Evolutionary conservation across 2,329 filamentous ascomycete species (phyloP), one percentile per base, ranked within the genome.

Genomic region (Akanthomyces lecanii): DNA sequence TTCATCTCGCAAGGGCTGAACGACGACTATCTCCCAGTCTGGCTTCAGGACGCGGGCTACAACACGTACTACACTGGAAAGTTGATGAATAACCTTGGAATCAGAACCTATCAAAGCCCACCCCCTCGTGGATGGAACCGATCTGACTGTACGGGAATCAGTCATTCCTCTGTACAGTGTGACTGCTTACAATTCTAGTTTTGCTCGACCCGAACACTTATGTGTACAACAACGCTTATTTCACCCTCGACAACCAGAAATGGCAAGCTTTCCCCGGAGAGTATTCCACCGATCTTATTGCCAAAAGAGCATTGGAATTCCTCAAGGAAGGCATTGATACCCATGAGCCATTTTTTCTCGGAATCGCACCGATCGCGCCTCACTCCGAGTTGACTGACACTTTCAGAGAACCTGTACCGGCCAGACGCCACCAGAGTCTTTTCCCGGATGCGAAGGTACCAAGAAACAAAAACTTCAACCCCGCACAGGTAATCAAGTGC

Each of bases 131-230:
- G 85, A 2, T 89, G 82, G 76, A 87, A 79, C 33, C 78, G 78
- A 0, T 85, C 83, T 1, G 72, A 76, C 44, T 64, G 63, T 61
- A 56, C 4, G 67, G 67, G 40, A 47, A 65, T 52, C 14, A 14
- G 8, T 8, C n/a, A 28, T 55, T 1, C 64, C 47, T 44, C 7
- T 30, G 18, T 12, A 28, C 18, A 6, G 8, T 14, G 40, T n/a
- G 23, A 33, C 21, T 28, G 51, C 42, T 62, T n/a, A 50, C 2
- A 4, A 18, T 0, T 10, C 73, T 71, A 66, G 79, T 88, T 67
- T 75, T 89, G 1, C 75, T 89, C 1, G 87, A 90, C 65, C 87
- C 87, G 0, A 82, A 80, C 66, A 91, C 88, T 0, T 91, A 91
- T 68, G 77, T 82, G 33, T 91, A 90, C 69, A 78, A 86, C 30